A percentile compares a stretch with the other conserved stretches of the same genome.
These are phyloP conservation scores for Verticillium dahliae DNA, from an alignment of 2,329 filamentous ascomycete species.

Conservation along the genomic window DNA sequence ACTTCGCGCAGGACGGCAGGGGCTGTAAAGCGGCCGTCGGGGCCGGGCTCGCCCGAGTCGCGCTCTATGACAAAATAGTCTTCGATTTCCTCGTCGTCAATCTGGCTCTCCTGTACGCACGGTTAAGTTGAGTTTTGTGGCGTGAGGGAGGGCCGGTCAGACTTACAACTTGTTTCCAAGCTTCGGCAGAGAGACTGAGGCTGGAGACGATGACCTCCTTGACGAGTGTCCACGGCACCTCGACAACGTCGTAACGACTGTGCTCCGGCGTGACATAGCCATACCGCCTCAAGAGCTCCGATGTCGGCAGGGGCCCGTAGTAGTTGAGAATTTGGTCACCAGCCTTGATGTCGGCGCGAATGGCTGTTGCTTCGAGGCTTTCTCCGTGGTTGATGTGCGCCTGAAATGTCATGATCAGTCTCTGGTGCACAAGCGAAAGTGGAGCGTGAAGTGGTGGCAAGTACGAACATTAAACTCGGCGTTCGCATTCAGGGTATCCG, in stretches of 20 bases:
- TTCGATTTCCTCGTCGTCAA: slow-evolving; percentile 64
- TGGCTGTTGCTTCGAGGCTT: slow-evolving; percentile 62
- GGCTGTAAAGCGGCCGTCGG: slow-evolving; percentile 36
- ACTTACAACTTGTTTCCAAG: slow-evolving; percentile 37
- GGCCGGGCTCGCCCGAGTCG: slow-evolving; percentile 42
- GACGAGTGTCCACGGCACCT: slow-evolving; percentile 61
- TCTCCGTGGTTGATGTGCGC: slow-evolving; percentile 49
- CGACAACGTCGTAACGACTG: slow-evolving; percentile 72
- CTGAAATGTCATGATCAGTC: slow-evolving; percentile 18
- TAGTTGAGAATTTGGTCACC: slow-evolving; percentile 83
- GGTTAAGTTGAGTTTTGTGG: background rate
- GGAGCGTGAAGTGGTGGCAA: background rate
- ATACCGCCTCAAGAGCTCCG: slow-evolving; percentile 76
- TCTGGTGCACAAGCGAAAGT: no score
- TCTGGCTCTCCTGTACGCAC: slow-evolving; percentile 21
- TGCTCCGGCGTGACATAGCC: slow-evolving; percentile 82
- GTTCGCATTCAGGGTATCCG: slow-evolving; percentile 84
- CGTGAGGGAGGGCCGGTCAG: slow-evolving; percentile 14
- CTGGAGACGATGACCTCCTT: slow-evolving; percentile 33
- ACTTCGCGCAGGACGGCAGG: slow-evolving; percentile 31
- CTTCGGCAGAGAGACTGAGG: slow-evolving; percentile 27
- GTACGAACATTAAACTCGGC: slow-evolving; percentile 70
- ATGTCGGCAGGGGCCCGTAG: slow-evolving; percentile 77
- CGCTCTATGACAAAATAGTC: slow-evolving; percentile 66
- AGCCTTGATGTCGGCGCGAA: slow-evolving; percentile 55